Evolutionary conservation across 1,284 basidiomycete genomes (phyloP).

Genomic region (Clitocybe nebularis): DNA sequence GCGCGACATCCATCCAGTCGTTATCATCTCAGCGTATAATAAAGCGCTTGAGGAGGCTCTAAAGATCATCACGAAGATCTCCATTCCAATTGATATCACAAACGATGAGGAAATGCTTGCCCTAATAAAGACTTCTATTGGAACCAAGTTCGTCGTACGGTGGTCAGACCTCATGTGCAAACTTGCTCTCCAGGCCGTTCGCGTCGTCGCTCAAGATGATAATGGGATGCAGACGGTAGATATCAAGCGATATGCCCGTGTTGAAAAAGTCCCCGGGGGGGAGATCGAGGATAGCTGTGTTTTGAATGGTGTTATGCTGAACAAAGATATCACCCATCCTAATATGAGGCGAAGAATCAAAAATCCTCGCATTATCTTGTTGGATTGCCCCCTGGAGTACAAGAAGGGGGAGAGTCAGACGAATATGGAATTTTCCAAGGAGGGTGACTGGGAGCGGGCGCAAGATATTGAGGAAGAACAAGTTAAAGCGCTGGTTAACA

Average conservation of each 20-base stretch:
- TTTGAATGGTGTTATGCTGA: conserved; percentile 91
- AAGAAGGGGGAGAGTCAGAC: conserved; percentile 99
- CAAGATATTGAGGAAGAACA: conserved; percentile 98
- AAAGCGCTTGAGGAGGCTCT: conserved; percentile 91
- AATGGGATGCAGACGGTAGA: conserved; percentile 84
- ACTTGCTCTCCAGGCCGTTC: conserved; percentile 90
- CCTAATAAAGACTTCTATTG: conserved; percentile 97
- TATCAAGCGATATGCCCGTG: conserved; percentile 96
- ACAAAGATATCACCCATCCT: conserved; percentile 99
- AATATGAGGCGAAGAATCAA: conserved; percentile 92
- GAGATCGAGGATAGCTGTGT: conserved; percentile 94
- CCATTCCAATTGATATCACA: conserved; percentile 84
- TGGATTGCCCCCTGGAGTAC: conserved; percentile 98
- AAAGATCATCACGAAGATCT: conserved; percentile 83
- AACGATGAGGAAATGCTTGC: conserved; percentile 92
- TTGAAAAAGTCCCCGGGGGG: conserved; percentile 96
- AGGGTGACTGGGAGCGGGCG: conserved; percentile 90
- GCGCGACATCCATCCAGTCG: conserved; percentile 96
- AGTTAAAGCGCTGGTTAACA: conserved; percentile 85
- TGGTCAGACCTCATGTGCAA: conserved; percentile 99
- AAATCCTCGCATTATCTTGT: conserved; percentile 85
- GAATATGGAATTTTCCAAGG: conserved; percentile 96
- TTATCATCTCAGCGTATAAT: conserved; percentile 98
- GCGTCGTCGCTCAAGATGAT: conserved; percentile 72
- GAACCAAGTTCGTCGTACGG: conserved; percentile 96